Evolutionary conservation across 495 filamentous ascomycete species (phyloP), one percentile per base, ranked within the genome.

Genomic region (Aspergillus coremiiformis): DNA sequence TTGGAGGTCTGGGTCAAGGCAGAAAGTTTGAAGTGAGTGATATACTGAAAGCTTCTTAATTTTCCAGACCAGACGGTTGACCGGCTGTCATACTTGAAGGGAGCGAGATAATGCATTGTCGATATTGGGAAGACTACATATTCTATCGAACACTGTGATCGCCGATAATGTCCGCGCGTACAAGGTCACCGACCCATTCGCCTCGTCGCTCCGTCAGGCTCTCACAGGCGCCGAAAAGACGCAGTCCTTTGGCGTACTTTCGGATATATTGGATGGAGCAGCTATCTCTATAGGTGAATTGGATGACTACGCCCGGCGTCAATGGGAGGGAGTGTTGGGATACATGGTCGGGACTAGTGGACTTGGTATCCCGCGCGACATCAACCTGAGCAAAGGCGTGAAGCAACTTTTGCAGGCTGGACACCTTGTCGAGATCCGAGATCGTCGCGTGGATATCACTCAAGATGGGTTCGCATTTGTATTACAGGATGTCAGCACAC

Each of bases 241-340:
- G 52, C 80, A 86, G 45, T 94, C 89, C 2, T 98, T 97, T 55
- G 93, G 93, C 43, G 86, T 96, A 4, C 86, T 89, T 11, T 86
- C 84, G 26, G 74, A 75, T 21, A 64, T 77, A n/a, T 68, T 81
- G 0, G 74, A 80, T 26, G 74, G 81, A 14, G 67, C 73, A 33
- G 68, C 73, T 29, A 76, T 93, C 22, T 76, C 82, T 19, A 67
- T 90, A 5, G 57, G 72, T 19, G 86, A 83, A 60, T 76, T 98
- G n/a, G 94, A 98, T 56, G 74, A 81, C 23, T 96, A 90, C 68
- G 92, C 91, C 12, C 78, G 85, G 43, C 79, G 76, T 54, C 92
- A 96, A 62, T 98, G 94, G 89, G 94, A 98, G 65, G 84, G 88
- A 7, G 94, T 98, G 9, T 70, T 97, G 27, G 90, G 95, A 65